Evolutionary conservation across 108 stramenopile species (phyloP), one percentile per base, ranked within the genome.

Genomic region (Stephanodiscus triporus): DNA sequence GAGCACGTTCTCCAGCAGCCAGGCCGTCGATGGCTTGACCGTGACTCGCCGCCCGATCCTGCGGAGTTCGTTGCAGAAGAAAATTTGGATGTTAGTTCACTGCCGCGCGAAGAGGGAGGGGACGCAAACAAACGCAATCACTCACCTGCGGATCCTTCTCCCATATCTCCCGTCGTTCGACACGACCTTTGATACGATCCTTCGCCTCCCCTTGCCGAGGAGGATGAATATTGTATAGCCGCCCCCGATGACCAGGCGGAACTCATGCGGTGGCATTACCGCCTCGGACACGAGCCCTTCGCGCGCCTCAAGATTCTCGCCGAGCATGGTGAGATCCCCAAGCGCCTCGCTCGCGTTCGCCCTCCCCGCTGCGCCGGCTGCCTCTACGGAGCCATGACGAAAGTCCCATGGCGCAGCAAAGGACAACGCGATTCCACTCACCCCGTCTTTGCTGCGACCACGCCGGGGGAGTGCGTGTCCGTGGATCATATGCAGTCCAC

Each of bases 331-430:
- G 11, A 53, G 4, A 66, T 66, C 16, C 45, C 45, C 13, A 49
- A 16, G 17, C 9, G 17, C 0, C 16, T 66, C 0, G 64, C 64
- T 45, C 36, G 0, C 2, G 2, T 66, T 32, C 0, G 3, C 7
- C 45, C 47, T 0, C 64, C 64, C 6, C 47, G 19, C 14, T 66
- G 64, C 16, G 45, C 64, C 13, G 64, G 63, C 23, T 64, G 63
- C 40, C 16, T 64, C 10, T 66, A n/a, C 34, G 64, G 64, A 2
- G 64, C 64, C 14, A 66, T 66, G 64, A 66, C 43, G 6, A 66
- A 66, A 17, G 14, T 66, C 0, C 58, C 34, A 1, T 59, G 58
- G 58, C 6, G 16, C 27, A 7, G 20, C 27, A 59, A 36, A 19
- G 9, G 34, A 5, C 26, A 38, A 2, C 0, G 27, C 56, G 37